Conservation (phyloP, 106 monocot species). For the Dioscorea zingiberensis region DNA sequence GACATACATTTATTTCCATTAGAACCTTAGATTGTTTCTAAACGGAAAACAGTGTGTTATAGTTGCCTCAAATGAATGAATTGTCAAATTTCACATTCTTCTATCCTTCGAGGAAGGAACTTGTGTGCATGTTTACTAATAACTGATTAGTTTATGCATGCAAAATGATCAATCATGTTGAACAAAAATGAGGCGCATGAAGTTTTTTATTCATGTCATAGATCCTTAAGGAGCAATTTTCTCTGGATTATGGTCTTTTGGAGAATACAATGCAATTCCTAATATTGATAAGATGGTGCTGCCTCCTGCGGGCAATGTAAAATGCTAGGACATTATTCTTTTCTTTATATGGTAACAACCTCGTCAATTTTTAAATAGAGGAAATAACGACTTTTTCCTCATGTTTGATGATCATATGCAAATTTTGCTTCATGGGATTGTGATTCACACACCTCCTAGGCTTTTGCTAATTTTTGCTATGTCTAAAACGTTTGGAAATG, state of each 20-base stretch:
- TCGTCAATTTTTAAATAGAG: not conserved
- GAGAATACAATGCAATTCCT: not conserved
- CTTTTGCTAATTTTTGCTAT: not conserved
- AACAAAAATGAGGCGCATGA: not conserved
- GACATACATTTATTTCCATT: too few species aligned
- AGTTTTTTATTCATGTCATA: too few species aligned
- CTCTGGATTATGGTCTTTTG: not conserved
- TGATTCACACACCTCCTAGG: not conserved
- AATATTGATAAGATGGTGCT: not conserved
- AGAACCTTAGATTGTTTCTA: not conserved
- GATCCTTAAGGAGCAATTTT: too few species aligned
- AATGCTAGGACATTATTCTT: not conserved
- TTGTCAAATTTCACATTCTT: not conserved
- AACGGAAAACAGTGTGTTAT: too few species aligned
- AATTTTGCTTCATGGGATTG: not conserved
- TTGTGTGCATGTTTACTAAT: too few species aligned
- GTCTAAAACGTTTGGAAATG: not conserved
- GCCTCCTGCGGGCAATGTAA: not conserved
- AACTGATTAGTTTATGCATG: too few species aligned
- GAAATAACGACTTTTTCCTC: not conserved
- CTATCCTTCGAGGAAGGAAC: too few species aligned
- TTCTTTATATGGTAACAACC: not conserved
- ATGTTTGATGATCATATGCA: not conserved
- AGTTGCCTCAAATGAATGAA: not conserved
- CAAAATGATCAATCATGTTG: not conserved